Evolutionary conservation across 371 early-diverging fungal genomes (phyloP).

Genomic region (Vairimorpha ceranae): DNA sequence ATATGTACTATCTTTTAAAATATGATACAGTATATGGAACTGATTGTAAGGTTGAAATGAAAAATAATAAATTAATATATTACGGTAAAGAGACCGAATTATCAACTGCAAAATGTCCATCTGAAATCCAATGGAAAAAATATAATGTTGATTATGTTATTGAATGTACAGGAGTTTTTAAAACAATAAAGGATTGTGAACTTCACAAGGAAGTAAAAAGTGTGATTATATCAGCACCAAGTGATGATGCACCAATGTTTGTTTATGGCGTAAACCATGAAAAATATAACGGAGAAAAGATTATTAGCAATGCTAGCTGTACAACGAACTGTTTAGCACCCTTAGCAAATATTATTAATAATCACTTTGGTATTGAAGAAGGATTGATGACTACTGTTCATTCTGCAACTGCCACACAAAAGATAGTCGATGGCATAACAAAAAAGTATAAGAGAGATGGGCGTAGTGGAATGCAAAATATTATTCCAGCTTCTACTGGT

Average conservation of each 20-base stretch:
- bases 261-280: slow-evolving; percentile 81
- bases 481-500: slow-evolving; percentile 97
- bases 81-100: slow-evolving; percentile 73
- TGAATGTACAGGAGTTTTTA: slow-evolving; percentile 96
- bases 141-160: slow-evolving; percentile 82
- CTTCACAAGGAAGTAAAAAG: slow-evolving; percentile 83
- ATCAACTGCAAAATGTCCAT: slow-evolving; percentile 68
- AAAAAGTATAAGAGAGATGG: slow-evolving; percentile 90
- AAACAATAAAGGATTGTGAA: slow-evolving; percentile 74
- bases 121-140: slow-evolving; percentile 79
- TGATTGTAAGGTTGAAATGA: slow-evolving; percentile 69
- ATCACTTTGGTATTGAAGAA: slow-evolving; percentile 75
- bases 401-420: slow-evolving; percentile 94
- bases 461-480: slow-evolving; percentile 89
- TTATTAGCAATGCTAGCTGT: slow-evolving; percentile 97
- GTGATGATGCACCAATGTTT: slow-evolving; percentile 71
- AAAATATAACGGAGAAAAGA: slow-evolving; percentile 72
- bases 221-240: slow-evolving; percentile 95
- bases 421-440: slow-evolving; percentile 94
- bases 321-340: slow-evolving; percentile 99
- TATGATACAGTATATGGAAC: slow-evolving; percentile 93
- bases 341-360: slow-evolving; percentile 89
- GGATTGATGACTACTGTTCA: slow-evolving; percentile 93
- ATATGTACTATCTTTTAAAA: slow-evolving; percentile 87
- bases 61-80: slow-evolving; percentile 74